A percentile compares a stretch with the other conserved stretches of the same genome.
phyloP scores from a whole-genome alignment of 106 monocot species.

The Cymbidium sinense region DNA sequence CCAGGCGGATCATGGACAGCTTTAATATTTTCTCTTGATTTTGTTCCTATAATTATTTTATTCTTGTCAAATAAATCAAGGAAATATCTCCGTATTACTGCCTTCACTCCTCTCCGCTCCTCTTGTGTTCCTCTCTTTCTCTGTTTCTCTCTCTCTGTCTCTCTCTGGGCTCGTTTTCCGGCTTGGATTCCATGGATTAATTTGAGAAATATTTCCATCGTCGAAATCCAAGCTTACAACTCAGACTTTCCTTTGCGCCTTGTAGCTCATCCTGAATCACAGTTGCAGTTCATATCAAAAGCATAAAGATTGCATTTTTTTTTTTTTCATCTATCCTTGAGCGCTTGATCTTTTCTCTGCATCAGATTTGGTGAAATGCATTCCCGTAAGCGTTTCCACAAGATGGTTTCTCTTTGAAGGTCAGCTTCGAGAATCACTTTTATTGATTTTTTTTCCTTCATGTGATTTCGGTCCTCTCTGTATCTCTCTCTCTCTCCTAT shows the following conservation, averaged over 20 bases:
- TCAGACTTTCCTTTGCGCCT: background rate
- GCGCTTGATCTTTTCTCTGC: background rate
- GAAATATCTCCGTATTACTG: background rate
- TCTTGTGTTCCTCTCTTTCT: background rate
- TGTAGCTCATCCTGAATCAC: background rate
- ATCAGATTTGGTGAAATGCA: background rate
- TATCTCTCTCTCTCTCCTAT: background rate
- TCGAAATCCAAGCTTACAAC: background rate
- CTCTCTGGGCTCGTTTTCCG: background rate
- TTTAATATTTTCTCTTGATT: background rate
- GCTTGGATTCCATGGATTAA: background rate
- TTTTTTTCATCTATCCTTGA: too few species aligned
- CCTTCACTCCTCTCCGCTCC: background rate
- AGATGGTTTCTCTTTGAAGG: background rate
- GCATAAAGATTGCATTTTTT: too few species aligned
- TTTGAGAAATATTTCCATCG: background rate
- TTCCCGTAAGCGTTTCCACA: too few species aligned
- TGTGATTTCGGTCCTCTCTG: too few species aligned
- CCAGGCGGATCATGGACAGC: background rate
- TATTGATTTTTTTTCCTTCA: background rate
- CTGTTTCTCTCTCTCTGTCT: background rate
- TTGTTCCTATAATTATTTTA: background rate
- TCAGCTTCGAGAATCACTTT: background rate
- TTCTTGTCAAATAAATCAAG: background rate
- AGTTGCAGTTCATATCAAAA: background rate